phyloP scores from a whole-genome alignment of 169 alveolate species.

The Hammondia hammondi region DNA sequence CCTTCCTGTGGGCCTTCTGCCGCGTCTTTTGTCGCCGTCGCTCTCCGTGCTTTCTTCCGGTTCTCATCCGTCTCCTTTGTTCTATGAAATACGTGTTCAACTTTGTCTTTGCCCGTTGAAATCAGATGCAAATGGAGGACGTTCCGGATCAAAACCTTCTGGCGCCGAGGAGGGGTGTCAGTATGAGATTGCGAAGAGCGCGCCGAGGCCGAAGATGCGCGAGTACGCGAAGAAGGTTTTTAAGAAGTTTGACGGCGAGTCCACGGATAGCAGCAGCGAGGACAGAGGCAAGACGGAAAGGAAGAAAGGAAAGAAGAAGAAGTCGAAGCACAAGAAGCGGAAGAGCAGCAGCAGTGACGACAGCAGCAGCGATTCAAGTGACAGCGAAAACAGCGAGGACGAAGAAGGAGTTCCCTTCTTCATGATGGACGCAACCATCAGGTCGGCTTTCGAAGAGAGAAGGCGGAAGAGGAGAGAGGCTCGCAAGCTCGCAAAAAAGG shows the following conservation, averaged over 20 bases:
- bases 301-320: constrained; percentile 24
- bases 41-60: too few species aligned
- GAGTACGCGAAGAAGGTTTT: constrained; percentile 29
- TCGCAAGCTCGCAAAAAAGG: constrained; percentile 36
- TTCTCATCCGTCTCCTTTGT: too few species aligned
- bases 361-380: constrained; percentile 7
- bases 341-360: background rate
- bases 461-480: constrained; percentile 40
- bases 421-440: constrained; percentile 66
- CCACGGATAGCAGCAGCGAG: background rate
- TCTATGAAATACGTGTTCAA: too few species aligned
- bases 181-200: constrained; percentile 35
- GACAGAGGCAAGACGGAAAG: background rate
- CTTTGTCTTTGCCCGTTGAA: background rate
- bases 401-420: constrained; percentile 60
- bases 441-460: constrained; percentile 60
- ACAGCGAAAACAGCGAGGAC: constrained; percentile 2
- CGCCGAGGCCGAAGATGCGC: constrained; percentile 26
- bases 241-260: background rate
- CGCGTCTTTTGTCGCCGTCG: too few species aligned
- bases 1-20: too few species aligned
- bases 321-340: background rate
- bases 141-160: background rate
- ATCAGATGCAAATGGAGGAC: background rate
- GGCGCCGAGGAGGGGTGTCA: background rate